Evolutionary conservation across 1,284 basidiomycete species (phyloP), one percentile per base, ranked within the genome.

Genomic region (Sparassis latifolia): DNA sequence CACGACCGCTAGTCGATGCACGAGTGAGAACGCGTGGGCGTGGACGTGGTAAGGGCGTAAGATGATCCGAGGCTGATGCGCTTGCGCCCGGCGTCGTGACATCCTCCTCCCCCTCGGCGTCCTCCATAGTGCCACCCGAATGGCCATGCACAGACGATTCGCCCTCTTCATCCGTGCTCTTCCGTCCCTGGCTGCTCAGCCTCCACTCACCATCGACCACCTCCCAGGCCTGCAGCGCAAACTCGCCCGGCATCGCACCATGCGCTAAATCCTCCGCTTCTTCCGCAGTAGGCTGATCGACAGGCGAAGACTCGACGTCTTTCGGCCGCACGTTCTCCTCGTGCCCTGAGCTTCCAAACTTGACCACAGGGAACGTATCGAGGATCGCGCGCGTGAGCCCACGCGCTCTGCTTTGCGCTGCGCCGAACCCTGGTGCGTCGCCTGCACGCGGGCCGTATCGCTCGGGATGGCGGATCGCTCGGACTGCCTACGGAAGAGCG

Each of bases 311-410:
- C 53, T 71, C 75, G 35, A 69, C 45, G 54, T 72, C 74, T 52
- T 71, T 71, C 37, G 55, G 47, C 31, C 42, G 42, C 12, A 32
- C 29, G n/a, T 48, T 33, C 12, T 37, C 49, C 10, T 42, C 52
- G 30, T 37, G 7, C 27, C 53, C 50, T 32, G 38, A 10, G 5
- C 7, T 33, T 37, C 31, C 49, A 63, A 94, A 97, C 67, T 93
- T 92, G 68, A 95, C 85, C 52, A 96, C 73, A 1, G 93, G 93
- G 72, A 97, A 97, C 0, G 93, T 96, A 62, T 97, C 93, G 49
- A 97, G 74, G 50, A 97, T 92, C 30, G 94, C 93, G 33, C 89
- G 84, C 0, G 89, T 87, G 45, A 97, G 75, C 2, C 93, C 90
- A 40, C 79, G 74, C 0, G 91, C 85, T 5, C 89, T 81, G 50